These are phyloP conservation scores for Macadamia tetraphylla DNA, from an alignment of 164 flowering plant genomes.

Conservation along the genomic window DNA sequence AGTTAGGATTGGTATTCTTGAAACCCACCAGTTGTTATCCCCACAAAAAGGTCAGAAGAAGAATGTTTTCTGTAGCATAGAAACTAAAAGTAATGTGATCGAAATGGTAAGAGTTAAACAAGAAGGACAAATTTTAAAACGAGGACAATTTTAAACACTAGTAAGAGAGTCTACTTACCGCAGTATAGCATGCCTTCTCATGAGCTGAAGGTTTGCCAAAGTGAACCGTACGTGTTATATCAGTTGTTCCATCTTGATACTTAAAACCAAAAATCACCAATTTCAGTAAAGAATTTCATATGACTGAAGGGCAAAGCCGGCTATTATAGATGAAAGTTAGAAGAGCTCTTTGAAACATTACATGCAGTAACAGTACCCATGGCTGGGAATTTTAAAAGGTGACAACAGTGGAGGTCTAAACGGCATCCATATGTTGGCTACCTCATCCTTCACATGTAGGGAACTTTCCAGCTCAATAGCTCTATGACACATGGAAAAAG, in stretches of 20 bases:
- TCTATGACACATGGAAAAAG: neutral
- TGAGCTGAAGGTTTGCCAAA: conserved; percentile 91
- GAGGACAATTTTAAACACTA: too few species aligned
- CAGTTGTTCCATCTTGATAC: conserved; percentile 99
- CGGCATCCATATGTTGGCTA: neutral
- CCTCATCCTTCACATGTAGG: neutral
- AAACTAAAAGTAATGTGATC: neutral
- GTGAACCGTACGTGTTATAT: conserved; percentile 94
- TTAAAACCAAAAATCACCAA: conserved; percentile 18
- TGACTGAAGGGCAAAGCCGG: conserved; percentile 4
- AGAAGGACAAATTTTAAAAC: neutral
- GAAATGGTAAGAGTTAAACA: neutral
- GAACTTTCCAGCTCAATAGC: neutral
- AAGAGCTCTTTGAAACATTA: neutral
- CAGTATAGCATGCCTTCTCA: conserved; percentile 93
- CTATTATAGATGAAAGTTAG: neutral
- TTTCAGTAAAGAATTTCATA: conserved; percentile 1
- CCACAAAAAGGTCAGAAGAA: too few species aligned
- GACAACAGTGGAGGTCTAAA: neutral
- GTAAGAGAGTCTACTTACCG: conserved; percentile 43
- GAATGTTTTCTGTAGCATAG: too few species aligned
- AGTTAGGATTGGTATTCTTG: too few species aligned
- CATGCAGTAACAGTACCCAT: neutral
- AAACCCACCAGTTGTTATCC: too few species aligned
- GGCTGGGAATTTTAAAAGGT: neutral